phyloP scores from a whole-genome alignment of 179 eudicot genomes.

The Heliamphora pulchella region DNA sequence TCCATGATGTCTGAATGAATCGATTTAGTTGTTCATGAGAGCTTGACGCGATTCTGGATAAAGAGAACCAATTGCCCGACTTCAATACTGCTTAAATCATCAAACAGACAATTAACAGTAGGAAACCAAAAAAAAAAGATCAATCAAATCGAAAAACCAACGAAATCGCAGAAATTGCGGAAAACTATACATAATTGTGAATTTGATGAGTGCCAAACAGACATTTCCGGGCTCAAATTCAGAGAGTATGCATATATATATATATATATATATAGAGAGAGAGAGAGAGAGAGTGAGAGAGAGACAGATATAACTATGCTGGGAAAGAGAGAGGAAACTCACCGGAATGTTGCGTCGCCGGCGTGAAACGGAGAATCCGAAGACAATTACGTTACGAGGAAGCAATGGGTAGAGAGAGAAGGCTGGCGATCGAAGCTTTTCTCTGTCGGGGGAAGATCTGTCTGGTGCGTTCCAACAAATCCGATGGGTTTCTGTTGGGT shows the following conservation, averaged over 20 bases:
- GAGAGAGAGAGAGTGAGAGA: too few species aligned
- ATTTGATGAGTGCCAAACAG: not conserved
- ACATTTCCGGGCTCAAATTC: not conserved
- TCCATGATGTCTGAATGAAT: conserved; percentile 13
- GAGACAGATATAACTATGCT: too few species aligned
- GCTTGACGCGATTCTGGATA: not conserved
- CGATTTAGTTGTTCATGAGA: conserved; percentile 8
- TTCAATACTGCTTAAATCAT: not conserved
- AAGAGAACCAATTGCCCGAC: conserved; percentile 3
- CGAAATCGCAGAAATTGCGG: not conserved
- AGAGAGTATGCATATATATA: not conserved
- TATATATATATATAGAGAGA: too few species aligned
- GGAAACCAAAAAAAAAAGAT: not conserved
- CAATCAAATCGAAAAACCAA: not conserved
- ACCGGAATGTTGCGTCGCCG: not conserved
- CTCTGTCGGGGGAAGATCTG: not conserved
- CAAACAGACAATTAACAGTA: not conserved
- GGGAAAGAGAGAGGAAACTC: not conserved
- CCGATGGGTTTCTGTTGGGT: not conserved
- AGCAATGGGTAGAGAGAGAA: not conserved
- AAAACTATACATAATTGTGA: not conserved
- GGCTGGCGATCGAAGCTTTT: not conserved
- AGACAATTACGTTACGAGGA: not conserved
- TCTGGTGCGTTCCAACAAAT: not conserved
- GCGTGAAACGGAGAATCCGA: not conserved